Evolutionary conservation across 2,329 filamentous ascomycete species (phyloP).

Genomic region (Lasiodiplodia citricola): DNA sequence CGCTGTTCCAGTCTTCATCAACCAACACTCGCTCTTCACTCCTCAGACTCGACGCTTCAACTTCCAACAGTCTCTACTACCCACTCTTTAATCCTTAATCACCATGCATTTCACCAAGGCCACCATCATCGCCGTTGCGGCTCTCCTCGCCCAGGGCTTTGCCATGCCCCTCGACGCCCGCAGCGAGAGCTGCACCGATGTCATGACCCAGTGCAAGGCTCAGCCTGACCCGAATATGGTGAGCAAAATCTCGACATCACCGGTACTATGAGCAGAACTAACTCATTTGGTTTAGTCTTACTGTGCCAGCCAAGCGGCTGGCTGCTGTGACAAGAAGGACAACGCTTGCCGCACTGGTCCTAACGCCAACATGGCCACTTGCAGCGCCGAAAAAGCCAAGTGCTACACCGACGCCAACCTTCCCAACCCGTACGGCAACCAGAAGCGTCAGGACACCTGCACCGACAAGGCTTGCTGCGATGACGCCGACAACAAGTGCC

Average conservation of each 20-base stretch:
- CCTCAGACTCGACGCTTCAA: neutral
- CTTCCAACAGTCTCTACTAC: neutral
- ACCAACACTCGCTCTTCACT: slow-evolving; percentile 20
- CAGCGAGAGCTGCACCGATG: slow-evolving; percentile 7
- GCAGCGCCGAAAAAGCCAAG: neutral
- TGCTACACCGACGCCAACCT: slow-evolving; percentile 10
- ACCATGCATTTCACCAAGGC: slow-evolving; percentile 24
- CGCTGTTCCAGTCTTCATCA: neutral
- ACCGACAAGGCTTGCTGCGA: slow-evolving; percentile 2
- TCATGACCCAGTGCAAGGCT: slow-evolving; percentile 17
- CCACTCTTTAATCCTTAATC: slow-evolving; percentile 18
- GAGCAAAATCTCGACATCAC: too few species aligned
- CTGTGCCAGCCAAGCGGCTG: neutral
- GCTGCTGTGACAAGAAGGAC: slow-evolving; percentile 10
- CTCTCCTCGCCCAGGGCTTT: slow-evolving; percentile 19
- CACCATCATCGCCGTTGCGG: slow-evolving; percentile 27
- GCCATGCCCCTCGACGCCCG: slow-evolving; percentile 21
- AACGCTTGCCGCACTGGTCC: slow-evolving; percentile 6
- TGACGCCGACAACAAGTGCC: slow-evolving; percentile 9
- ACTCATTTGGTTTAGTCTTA: too few species aligned
- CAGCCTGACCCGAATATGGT: slow-evolving; percentile 11
- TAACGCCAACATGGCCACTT: slow-evolving; percentile 20
- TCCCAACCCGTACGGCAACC: slow-evolving; percentile 6
- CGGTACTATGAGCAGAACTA: too few species aligned
- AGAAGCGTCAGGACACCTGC: neutral